A percentile compares a stretch with the other conserved stretches of the same genome.
Conservation (phyloP, 2,329 filamentous ascomycete species). For the Mollisiaceae sp. region DNA sequence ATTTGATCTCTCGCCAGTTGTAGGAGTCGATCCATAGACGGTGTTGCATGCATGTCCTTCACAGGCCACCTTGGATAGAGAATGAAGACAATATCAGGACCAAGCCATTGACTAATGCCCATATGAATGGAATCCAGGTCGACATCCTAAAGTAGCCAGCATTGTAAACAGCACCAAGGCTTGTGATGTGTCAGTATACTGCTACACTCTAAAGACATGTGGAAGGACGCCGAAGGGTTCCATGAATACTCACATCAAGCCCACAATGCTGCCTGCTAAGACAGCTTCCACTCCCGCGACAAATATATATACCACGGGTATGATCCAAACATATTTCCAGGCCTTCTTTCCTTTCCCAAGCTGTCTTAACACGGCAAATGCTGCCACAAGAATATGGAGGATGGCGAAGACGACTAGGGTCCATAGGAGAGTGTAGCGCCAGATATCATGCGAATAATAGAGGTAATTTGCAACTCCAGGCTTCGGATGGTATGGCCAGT, state of each 20-base stretch:
- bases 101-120: constrained; percentile 70
- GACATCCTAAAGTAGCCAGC: constrained; percentile 74
- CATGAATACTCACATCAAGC: constrained; percentile 59
- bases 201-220: no score
- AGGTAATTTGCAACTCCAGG: constrained; percentile 54
- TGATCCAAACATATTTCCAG: constrained; percentile 55
- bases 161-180: constrained; percentile 69
- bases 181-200: constrained; percentile 13
- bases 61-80: constrained; percentile 72
- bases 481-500: constrained; percentile 59
- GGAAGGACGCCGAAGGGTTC: not conserved
- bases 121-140: constrained; percentile 75
- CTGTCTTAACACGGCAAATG: constrained; percentile 66
- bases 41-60: constrained; percentile 24
- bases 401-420: constrained; percentile 67
- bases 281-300: constrained; percentile 67
- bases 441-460: constrained; percentile 67
- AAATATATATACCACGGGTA: constrained; percentile 62
- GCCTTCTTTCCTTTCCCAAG: constrained; percentile 44
- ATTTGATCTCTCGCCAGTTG: constrained; percentile 2
- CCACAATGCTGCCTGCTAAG: constrained; percentile 70
- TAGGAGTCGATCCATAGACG: not conserved
- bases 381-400: constrained; percentile 62
- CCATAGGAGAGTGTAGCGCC: constrained; percentile 73
- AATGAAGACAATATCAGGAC: constrained; percentile 73